Conservation (phyloP, 805 yeast genomes). For the Peterozyma xylosa region DNA sequence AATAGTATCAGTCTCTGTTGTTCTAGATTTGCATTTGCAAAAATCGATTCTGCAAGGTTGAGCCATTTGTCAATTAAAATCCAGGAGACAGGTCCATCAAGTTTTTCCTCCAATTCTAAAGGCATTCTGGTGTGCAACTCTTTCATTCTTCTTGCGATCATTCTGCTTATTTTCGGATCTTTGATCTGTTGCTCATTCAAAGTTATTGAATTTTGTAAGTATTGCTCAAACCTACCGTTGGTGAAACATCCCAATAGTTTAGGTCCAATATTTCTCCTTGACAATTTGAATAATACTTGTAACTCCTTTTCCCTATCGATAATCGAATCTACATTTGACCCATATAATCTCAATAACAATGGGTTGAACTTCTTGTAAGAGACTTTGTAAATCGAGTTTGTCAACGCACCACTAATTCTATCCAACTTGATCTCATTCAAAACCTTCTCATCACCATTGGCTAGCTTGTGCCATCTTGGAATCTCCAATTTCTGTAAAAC, state of each 20-base stretch:
- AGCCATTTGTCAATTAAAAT: constrained; percentile 66
- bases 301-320: constrained; percentile 85
- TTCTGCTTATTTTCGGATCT: constrained; percentile 66
- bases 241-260: constrained; percentile 79
- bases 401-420: constrained; percentile 87
- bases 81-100: constrained; percentile 65
- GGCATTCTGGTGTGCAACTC: constrained; percentile 81
- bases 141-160: constrained; percentile 94
- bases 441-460: constrained; percentile 24
- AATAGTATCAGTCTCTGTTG: constrained; percentile 32
- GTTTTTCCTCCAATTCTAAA: constrained; percentile 47
- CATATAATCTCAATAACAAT: constrained; percentile 75
- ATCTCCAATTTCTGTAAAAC: constrained; percentile 57
- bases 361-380: constrained; percentile 38
- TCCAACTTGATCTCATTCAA: constrained; percentile 41
- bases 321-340: constrained; percentile 76
- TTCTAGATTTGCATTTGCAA: constrained; percentile 29
- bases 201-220: constrained; percentile 74
- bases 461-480: constrained; percentile 70
- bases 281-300: constrained; percentile 61
- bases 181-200: constrained; percentile 68
- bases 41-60: constrained; percentile 31
- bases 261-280: constrained; percentile 81
- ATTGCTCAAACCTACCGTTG: constrained; percentile 94
- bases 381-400: constrained; percentile 81